A percentile compares a stretch with the other conserved stretches of the same genome.
These are phyloP conservation scores for Nelumbo lutea DNA, from an alignment of 164 flowering plant genomes.

Conservation along the genomic window DNA sequence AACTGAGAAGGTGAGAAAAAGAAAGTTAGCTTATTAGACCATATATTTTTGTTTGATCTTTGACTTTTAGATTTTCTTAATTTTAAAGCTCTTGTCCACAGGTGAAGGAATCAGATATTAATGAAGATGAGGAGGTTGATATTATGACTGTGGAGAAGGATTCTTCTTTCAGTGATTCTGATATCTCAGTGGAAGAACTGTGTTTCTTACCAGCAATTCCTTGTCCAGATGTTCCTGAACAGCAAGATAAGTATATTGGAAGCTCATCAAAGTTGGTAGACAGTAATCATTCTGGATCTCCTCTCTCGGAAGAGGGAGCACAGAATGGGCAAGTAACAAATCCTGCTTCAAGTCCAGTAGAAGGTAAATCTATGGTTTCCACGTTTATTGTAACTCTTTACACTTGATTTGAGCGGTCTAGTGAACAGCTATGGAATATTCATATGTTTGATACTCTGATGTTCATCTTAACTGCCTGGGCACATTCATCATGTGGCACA, in stretches of 20 bases:
- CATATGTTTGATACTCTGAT: background rate
- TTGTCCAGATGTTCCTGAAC: constrained; percentile 72
- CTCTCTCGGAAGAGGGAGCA: constrained; percentile 66
- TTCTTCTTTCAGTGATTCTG: constrained; percentile 87
- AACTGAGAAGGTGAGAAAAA: constrained; percentile 66
- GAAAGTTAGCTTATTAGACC: background rate
- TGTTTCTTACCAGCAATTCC: constrained; percentile 88
- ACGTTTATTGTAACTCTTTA: too few species aligned
- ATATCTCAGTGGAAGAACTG: constrained; percentile 80
- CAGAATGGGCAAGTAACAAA: constrained; percentile 55
- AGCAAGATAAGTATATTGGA: constrained; percentile 46
- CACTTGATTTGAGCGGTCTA: too few species aligned
- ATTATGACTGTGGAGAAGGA: constrained; percentile 74
- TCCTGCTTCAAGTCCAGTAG: constrained; percentile 58
- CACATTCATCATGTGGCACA: background rate
- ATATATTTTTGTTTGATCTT: too few species aligned
- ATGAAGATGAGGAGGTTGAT: constrained; percentile 89
- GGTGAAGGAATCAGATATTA: constrained; percentile 44
- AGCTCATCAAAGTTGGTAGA: constrained; percentile 62
- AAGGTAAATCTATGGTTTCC: constrained; percentile 37
- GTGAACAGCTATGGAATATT: background rate
- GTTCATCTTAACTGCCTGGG: too few species aligned
- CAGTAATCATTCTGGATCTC: constrained; percentile 64
- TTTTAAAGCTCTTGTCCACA: constrained; percentile 8
- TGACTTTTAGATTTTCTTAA: background rate